A percentile compares a stretch with the other conserved stretches of the same genome.
phyloP scores from a whole-genome alignment of 352 stramenopile species.

The Thalassiosira livingstoniorum region DNA sequence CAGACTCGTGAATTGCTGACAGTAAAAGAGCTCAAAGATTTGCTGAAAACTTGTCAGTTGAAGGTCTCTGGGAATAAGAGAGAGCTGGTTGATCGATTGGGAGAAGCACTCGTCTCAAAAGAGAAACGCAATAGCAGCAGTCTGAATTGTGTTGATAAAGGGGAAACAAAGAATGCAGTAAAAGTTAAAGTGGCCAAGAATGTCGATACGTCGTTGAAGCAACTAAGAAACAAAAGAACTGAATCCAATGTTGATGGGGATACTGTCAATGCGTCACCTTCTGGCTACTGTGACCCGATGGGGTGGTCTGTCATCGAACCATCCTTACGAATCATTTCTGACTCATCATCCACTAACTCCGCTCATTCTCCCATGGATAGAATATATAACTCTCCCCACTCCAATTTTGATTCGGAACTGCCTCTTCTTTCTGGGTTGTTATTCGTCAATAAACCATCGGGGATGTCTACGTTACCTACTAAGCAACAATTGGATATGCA shows the following conservation, averaged over 20 bases:
- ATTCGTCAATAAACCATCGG: slow-evolving; percentile 53
- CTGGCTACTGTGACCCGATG: not conserved
- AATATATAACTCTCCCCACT: not conserved
- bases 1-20: slow-evolving; percentile 15
- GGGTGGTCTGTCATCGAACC: slow-evolving; percentile 45
- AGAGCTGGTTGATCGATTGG: slow-evolving; percentile 37
- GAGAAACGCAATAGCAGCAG: too few species aligned
- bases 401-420: slow-evolving; percentile 21
- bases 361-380: not conserved
- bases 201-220: slow-evolving; percentile 8
- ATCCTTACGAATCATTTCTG: slow-evolving; percentile 8
- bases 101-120: not conserved
- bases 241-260: not conserved
- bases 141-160: not conserved
- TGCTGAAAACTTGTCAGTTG: slow-evolving; percentile 3
- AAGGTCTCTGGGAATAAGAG: slow-evolving; percentile 34
- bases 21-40: slow-evolving; percentile 26
- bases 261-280: not conserved
- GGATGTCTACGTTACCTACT: slow-evolving; percentile 52
- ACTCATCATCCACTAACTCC: not conserved
- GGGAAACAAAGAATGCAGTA: slow-evolving; percentile 1
- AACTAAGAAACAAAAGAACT: slow-evolving; percentile 7
- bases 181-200: not conserved
- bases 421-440: slow-evolving; percentile 42
- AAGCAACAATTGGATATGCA: slow-evolving; percentile 39